phyloP scores from a whole-genome alignment of 192 early-diverging fungal genomes.

The Backusella sp. region DNA sequence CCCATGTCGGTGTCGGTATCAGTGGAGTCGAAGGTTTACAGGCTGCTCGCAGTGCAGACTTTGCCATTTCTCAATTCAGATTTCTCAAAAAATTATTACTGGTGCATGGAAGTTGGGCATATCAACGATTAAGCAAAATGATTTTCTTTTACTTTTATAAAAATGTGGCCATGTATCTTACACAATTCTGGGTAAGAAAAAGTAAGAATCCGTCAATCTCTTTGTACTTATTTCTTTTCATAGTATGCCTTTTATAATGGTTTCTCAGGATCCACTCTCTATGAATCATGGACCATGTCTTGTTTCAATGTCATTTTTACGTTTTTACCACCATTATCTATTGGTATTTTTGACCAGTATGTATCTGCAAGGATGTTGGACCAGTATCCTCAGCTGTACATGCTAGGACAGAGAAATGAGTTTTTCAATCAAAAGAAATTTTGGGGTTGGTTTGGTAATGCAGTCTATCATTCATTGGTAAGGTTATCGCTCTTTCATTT shows the following conservation, averaged over 20 bases:
- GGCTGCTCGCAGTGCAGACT: conserved; percentile 94
- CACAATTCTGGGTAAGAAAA: conserved; percentile 86
- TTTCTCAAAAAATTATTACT: conserved; percentile 93
- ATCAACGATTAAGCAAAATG: conserved; percentile 91
- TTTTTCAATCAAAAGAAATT: conserved; percentile 89
- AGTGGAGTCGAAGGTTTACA: conserved; percentile 95
- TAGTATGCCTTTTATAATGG: conserved; percentile 86
- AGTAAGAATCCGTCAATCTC: too few relatives aligned
- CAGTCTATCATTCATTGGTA: conserved; percentile 88
- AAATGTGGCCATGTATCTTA: conserved; percentile 97
- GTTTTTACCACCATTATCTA: conserved; percentile 89
- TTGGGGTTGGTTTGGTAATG: conserved; percentile 92
- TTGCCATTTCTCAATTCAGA: conserved; percentile 98
- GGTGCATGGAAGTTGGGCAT: conserved; percentile 95
- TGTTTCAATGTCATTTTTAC: conserved; percentile 96
- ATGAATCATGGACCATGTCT: conserved; percentile 97
- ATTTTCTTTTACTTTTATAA: conserved; percentile 99
- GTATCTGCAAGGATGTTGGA: conserved; percentile 92
- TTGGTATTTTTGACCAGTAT: conserved; percentile 98
- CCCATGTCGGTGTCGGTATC: conserved; percentile 97
- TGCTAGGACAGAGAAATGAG: conserved; percentile 68
- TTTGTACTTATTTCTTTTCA: not conserved
- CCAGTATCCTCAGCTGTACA: conserved; percentile 97
- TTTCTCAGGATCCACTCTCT: conserved; percentile 95
- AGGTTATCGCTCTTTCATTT: conserved; percentile 17